Evolutionary conservation across 225 moss, liverwort and hornwort species (phyloP).

Genomic region (Bryum argenteum): DNA sequence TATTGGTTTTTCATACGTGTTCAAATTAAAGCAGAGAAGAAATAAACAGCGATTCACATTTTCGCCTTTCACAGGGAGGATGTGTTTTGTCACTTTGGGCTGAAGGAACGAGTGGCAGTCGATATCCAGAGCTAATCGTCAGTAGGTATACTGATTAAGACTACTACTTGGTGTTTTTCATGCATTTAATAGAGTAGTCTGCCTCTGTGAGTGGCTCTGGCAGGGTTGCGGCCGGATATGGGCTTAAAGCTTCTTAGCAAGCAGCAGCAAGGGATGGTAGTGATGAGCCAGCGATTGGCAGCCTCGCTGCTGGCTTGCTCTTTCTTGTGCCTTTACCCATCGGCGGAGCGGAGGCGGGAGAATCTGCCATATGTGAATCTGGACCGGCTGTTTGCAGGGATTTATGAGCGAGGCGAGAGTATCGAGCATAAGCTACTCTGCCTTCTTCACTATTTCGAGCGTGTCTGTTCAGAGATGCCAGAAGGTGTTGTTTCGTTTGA

Average conservation of each 20-base stretch:
- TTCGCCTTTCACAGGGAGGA: too few relatives aligned
- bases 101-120: too few relatives aligned
- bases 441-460: conserved; percentile 69
- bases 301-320: conserved; percentile 81
- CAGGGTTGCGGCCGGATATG: conserved; percentile 40
- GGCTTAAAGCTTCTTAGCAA: conserved; percentile 57
- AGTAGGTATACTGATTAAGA: too few relatives aligned
- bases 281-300: conserved; percentile 66
- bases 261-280: conserved; percentile 72
- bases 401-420: conserved; percentile 55
- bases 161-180: too few relatives aligned
- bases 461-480: conserved; percentile 58
- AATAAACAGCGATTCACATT: too few relatives aligned
- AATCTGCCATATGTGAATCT: conserved; percentile 64
- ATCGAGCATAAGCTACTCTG: conserved; percentile 71
- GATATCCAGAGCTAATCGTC: too few relatives aligned
- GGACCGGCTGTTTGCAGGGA: conserved; percentile 68
- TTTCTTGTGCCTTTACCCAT: conserved; percentile 83
- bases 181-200: background rate
- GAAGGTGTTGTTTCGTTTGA: conserved; percentile 72
- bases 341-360: conserved; percentile 42
- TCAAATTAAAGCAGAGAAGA: too few relatives aligned
- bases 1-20: too few relatives aligned
- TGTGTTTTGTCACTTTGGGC: too few relatives aligned
- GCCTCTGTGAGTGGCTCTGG: background rate